Evolutionary conservation across 768 basidiomycete genomes (phyloP).

Genomic region (Trametes cingulata): DNA sequence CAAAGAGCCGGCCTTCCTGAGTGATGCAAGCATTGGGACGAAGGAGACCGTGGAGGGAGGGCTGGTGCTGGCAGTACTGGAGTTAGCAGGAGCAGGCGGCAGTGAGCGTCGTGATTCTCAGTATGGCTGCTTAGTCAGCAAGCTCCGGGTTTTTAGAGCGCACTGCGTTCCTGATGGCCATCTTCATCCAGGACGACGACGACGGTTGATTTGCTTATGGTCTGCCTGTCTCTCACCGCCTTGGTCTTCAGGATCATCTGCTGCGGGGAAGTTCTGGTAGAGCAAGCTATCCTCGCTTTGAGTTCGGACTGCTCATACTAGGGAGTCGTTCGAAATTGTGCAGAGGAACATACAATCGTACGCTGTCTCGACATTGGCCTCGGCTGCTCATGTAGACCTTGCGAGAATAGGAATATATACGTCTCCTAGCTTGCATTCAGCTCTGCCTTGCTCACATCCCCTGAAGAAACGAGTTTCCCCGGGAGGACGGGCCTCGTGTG

Average conservation of each 20-base stretch:
- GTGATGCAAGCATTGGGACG: conserved; percentile 61
- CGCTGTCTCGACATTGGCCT: conserved; percentile 20
- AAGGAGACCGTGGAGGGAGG: conserved; percentile 21
- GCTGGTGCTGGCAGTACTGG: conserved; percentile 13
- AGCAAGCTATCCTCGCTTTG: conserved; percentile 59
- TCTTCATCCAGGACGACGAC: conserved; percentile 66
- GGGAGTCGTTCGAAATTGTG: conserved; percentile 82
- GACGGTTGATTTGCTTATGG: conserved; percentile 57
- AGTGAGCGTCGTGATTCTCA: conserved; percentile 7
- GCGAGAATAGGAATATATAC: background rate
- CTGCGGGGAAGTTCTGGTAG: conserved; percentile 63
- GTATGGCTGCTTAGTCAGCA: conserved; percentile 46
- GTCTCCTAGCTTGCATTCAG: background rate
- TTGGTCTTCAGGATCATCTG: conserved; percentile 70
- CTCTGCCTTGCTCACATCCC: background rate
- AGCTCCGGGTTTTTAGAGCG: background rate
- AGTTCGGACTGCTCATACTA: conserved; percentile 64
- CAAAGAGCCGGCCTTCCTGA: conserved; percentile 64
- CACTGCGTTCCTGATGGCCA: background rate
- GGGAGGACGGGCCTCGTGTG: conserved; percentile 15
- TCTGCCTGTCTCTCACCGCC: conserved; percentile 76
- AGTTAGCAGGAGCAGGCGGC: background rate
- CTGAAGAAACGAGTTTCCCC: background rate
- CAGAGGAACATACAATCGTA: conserved; percentile 48
- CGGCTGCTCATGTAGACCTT: conserved; percentile 15